Evolutionary conservation across 495 filamentous ascomycete genomes (phyloP).

Genomic region (Neurospora sp.): DNA sequence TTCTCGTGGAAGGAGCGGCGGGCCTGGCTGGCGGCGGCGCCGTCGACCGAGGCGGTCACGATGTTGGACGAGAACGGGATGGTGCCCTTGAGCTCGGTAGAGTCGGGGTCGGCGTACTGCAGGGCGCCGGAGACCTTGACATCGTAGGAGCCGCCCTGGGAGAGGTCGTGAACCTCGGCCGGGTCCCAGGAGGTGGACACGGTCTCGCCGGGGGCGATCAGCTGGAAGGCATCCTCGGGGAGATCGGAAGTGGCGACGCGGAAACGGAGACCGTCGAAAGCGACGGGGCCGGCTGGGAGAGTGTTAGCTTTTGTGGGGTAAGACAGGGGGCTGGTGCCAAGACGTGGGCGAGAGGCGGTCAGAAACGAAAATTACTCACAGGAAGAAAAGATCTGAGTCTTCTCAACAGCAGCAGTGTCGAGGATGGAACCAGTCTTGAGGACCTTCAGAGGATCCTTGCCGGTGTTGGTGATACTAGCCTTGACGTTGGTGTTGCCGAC

Average conservation of each 20-base stretch:
- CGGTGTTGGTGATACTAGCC: slow-evolving; percentile 52
- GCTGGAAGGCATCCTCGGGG: slow-evolving; percentile 41
- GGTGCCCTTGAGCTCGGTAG: slow-evolving; percentile 36
- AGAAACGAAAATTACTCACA: slow-evolving; percentile 24
- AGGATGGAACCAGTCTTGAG: slow-evolving; percentile 55
- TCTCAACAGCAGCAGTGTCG: slow-evolving; percentile 48
- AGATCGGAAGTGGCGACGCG: slow-evolving; percentile 38
- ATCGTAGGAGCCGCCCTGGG: slow-evolving; percentile 36
- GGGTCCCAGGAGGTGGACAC: slow-evolving; percentile 49
- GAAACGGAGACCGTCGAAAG: slow-evolving; percentile 49
- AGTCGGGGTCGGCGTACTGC: slow-evolving; percentile 39
- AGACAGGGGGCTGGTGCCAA: neutral
- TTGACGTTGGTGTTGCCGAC: slow-evolving; percentile 48
- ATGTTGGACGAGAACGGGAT: slow-evolving; percentile 38
- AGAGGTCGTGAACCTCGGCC: slow-evolving; percentile 46
- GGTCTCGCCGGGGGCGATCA: slow-evolving; percentile 45
- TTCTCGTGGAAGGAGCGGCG: slow-evolving; percentile 36
- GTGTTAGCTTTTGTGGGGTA: neutral
- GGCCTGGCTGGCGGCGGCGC: slow-evolving; percentile 36
- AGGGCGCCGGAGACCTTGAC: slow-evolving; percentile 39
- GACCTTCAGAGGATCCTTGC: slow-evolving; percentile 42
- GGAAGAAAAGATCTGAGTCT: slow-evolving; percentile 45
- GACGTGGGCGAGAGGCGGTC: neutral
- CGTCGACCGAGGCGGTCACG: slow-evolving; percentile 40
- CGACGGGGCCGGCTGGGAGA: slow-evolving; percentile 34